A percentile compares a stretch with the other conserved stretches of the same genome.
Evolutionary conservation across 2,329 filamentous ascomycete genomes (phyloP).

Genomic region (Penicillium brasilianum): DNA sequence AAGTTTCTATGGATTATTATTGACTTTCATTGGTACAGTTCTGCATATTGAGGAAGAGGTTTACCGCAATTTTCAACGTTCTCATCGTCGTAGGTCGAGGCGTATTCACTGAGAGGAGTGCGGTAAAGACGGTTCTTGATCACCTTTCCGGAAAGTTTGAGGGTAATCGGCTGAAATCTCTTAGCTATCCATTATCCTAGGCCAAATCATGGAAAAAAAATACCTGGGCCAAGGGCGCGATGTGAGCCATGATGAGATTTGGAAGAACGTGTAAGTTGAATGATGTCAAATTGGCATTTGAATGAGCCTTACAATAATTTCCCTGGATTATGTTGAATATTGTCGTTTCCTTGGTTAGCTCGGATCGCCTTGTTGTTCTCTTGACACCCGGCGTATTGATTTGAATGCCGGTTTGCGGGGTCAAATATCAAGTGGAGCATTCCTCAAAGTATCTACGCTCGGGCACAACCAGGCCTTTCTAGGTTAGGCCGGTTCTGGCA

Average conservation of each 20-base stretch:
- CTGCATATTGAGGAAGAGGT: slow-evolving; percentile 26
- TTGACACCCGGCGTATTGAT: background rate
- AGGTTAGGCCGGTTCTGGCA: background rate
- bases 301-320: background rate
- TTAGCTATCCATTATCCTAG: background rate
- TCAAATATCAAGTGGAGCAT: background rate
- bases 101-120: slow-evolving; percentile 32
- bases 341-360: background rate
- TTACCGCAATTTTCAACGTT: slow-evolving; percentile 30
- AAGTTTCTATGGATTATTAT: background rate
- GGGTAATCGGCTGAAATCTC: slow-evolving; percentile 22
- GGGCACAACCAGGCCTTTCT: no score
- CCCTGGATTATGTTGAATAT: background rate
- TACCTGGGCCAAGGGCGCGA: slow-evolving; percentile 1
- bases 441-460: background rate
- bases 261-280: background rate
- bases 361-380: background rate
- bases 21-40: slow-evolving; percentile 20
- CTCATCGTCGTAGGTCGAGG: slow-evolving; percentile 29
- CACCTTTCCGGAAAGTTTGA: slow-evolving; percentile 30
- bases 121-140: slow-evolving; percentile 31
- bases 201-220: background rate
- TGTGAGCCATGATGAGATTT: background rate
- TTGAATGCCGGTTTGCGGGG: slow-evolving; percentile 1
- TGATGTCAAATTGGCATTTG: background rate